Conservation (phyloP, 2,329 filamentous ascomycete genomes). For the Fusarium sp. region DNA sequence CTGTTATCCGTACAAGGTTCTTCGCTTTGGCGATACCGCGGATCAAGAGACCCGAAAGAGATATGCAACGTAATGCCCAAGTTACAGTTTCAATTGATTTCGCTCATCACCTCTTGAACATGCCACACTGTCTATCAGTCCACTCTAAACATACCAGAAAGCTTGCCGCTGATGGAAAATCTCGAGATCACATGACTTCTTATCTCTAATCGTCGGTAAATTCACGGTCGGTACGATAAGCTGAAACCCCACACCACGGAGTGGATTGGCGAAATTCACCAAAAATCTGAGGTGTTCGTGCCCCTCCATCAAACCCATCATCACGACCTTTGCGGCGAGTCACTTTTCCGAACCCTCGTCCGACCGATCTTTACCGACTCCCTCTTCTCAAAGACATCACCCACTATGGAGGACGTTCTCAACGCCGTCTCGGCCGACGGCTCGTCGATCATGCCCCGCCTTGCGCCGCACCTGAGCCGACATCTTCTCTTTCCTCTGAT, state of each 20-base stretch:
- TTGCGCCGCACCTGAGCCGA: slow-evolving; percentile 91
- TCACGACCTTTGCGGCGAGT: slow-evolving; percentile 40
- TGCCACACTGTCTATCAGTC: slow-evolving; percentile 18
- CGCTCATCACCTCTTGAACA: not conserved
- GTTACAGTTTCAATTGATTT: slow-evolving; percentile 16
- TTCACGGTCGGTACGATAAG: slow-evolving; percentile 42
- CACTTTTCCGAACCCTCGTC: slow-evolving; percentile 32
- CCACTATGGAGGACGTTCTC: slow-evolving; percentile 53
- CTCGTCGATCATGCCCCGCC: slow-evolving; percentile 84
- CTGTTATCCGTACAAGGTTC: not conserved
- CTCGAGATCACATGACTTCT: slow-evolving; percentile 50
- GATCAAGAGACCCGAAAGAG: not conserved
- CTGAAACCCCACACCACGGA: slow-evolving; percentile 48
- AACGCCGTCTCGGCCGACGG: slow-evolving; percentile 68
- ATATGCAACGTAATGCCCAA: not conserved
- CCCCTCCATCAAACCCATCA: slow-evolving; percentile 48
- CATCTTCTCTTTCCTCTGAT: slow-evolving; percentile 97
- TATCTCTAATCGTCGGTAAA: slow-evolving; percentile 44
- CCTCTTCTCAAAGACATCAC: slow-evolving; percentile 16
- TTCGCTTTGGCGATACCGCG: not conserved
- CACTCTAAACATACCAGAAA: slow-evolving; percentile 24
- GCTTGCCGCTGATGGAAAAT: slow-evolving; percentile 42
- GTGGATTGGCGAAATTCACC: slow-evolving; percentile 52
- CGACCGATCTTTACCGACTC: slow-evolving; percentile 19
- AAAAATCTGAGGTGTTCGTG: slow-evolving; percentile 46